phyloP scores from a whole-genome alignment of 805 yeast species.

The Ogataea populi-albae region DNA sequence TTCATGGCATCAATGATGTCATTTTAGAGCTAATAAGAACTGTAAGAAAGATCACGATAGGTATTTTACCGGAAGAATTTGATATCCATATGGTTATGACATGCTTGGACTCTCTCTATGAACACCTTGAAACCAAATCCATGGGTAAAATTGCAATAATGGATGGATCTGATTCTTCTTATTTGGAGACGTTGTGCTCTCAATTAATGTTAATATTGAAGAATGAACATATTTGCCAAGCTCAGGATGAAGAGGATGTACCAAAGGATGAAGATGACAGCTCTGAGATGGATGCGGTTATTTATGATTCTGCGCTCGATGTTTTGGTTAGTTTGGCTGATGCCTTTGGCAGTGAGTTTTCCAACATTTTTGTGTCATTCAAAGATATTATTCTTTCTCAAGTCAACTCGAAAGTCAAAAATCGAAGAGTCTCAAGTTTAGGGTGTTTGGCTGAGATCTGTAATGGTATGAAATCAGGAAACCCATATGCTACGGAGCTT shows the following conservation, averaged over 20 bases:
- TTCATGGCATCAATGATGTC: conserved; percentile 54
- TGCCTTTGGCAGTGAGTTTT: conserved; percentile 77
- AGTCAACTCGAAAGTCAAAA: conserved; percentile 59
- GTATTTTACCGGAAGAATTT: conserved; percentile 69
- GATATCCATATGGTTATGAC: conserved; percentile 80
- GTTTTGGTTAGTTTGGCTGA: conserved; percentile 73
- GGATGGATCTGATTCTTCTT: conserved; percentile 52
- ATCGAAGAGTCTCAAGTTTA: conserved; percentile 77
- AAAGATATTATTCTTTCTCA: conserved; percentile 59
- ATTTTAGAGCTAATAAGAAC: conserved; percentile 58
- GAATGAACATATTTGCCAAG: conserved; percentile 82
- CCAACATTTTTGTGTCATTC: conserved; percentile 66
- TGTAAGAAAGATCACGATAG: conserved; percentile 65
- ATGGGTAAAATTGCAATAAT: conserved; percentile 74
- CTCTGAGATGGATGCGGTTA: conserved; percentile 60
- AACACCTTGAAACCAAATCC: conserved; percentile 48
- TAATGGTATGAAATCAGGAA: conserved; percentile 62
- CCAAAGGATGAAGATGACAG: conserved; percentile 44
- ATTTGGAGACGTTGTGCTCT: conserved; percentile 65
- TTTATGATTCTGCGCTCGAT: conserved; percentile 83
- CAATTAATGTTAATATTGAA: conserved; percentile 71
- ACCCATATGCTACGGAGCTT: conserved; percentile 69
- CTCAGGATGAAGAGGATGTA: conserved; percentile 53
- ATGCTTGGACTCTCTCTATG: conserved; percentile 70
- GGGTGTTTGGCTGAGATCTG: conserved; percentile 92